A percentile compares a stretch with the other conserved stretches of the same genome.
Conservation (phyloP, 192 early-diverging fungal species). For the Neocallimastix lanati region DNA sequence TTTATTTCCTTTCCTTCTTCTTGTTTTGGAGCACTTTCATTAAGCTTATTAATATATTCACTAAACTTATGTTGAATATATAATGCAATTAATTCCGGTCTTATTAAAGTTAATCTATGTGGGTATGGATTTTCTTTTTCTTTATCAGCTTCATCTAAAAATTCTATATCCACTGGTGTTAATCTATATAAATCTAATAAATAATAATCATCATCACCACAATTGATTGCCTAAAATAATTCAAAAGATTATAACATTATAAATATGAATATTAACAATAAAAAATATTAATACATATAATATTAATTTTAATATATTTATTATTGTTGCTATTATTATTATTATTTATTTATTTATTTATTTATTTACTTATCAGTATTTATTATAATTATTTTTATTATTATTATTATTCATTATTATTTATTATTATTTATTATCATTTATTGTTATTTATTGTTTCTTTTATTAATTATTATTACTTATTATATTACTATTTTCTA, state of each 20-base stretch:
- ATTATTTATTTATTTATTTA: not conserved
- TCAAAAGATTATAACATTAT: not conserved
- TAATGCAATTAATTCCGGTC: slow-evolving; percentile 66
- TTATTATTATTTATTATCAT: no score
- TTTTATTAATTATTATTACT: no score
- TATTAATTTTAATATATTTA: no score
- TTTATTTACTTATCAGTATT: no score
- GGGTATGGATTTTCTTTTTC: slow-evolving; percentile 68
- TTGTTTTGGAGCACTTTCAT: slow-evolving; percentile 3
- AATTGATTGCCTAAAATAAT: slow-evolving; percentile 43
- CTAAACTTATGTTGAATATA: slow-evolving; percentile 72
- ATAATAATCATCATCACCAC: slow-evolving; percentile 82
- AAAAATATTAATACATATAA: no score
- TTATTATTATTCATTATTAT: no score
- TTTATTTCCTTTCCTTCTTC: slow-evolving; percentile 10
- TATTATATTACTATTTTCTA: no score
- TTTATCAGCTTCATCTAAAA: slow-evolving; percentile 21
- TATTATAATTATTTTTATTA: no score
- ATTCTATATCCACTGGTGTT: slow-evolving; percentile 77
- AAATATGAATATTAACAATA: not conserved
- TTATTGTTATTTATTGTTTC: no score
- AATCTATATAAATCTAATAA: slow-evolving; percentile 82
- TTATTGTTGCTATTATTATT: not conserved
- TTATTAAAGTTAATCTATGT: slow-evolving; percentile 62
- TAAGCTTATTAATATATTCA: slow-evolving; percentile 15